Conservation (phyloP, 306 rosid genomes). For the Mimosa bimucronata region DNA sequence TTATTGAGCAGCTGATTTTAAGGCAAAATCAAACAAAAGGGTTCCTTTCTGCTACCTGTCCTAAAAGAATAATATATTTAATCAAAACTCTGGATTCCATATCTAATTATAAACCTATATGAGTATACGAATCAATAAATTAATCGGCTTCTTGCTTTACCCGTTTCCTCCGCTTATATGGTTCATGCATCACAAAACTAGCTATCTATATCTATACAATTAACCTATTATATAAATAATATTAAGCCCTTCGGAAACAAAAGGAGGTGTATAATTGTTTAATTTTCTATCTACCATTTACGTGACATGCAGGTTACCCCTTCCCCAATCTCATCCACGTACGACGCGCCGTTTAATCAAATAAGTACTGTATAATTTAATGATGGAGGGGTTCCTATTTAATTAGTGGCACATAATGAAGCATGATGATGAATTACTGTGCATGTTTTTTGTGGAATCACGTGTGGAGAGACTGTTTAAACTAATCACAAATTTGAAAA, state of each 20-base stretch:
- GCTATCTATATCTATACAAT: neutral
- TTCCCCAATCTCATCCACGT: too few species aligned
- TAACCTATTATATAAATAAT: neutral
- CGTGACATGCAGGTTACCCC: slow-evolving; percentile 14
- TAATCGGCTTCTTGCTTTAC: neutral
- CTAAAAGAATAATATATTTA: neutral
- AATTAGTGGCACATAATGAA: neutral
- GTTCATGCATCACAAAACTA: neutral
- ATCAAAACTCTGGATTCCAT: neutral
- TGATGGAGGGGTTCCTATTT: too few species aligned
- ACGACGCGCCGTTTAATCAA: slow-evolving; percentile 8
- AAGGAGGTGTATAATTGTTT: neutral
- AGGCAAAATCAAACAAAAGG: slow-evolving; percentile 10
- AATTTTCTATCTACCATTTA: neutral
- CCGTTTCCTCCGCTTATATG: neutral
- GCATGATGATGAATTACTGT: neutral
- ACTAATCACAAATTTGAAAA: neutral
- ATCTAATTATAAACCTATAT: neutral
- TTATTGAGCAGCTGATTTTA: slow-evolving; percentile 10
- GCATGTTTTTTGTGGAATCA: neutral
- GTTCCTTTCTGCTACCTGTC: slow-evolving; percentile 12
- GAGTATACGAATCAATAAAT: neutral
- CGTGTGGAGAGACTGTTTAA: neutral
- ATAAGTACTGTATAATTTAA: neutral
- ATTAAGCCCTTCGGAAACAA: neutral